Base-by-base conservation (phyloP, 176 grass and related monocot genomes). In the Oryza glaberrima region DNA sequence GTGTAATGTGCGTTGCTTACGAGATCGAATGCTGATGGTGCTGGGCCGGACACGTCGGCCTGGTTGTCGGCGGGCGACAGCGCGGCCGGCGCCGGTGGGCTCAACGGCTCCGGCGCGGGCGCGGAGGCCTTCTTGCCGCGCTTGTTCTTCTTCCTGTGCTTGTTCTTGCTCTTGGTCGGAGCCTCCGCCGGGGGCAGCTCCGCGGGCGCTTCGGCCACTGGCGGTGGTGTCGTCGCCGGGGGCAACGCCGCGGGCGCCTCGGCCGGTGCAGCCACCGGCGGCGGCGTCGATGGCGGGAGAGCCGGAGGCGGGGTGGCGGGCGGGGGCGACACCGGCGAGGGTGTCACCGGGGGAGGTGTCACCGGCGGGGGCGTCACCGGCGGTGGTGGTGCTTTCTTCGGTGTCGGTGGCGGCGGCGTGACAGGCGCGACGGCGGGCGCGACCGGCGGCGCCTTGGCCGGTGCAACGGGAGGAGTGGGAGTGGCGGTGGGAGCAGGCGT, bases 61-160 rank as follows among this genome's bases (percentile, higher is more conserved):
- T 79, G 45, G 3, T 45, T 70, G 15, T 95, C 95, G 0, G 91
- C 69, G 4, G 92, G 85, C 58, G 87, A 65, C 12, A 89, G 95
- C 28, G 87, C 86, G 9, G 76, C 69, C 5, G 95, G 95, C 16
- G 90, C 90, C 26, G 95, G 95, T 15, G 95, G 95, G 70, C 95
- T 98, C 16, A 83, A 84, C 25, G 76, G 78, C 7, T 83, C 77
- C 0, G 95, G 95, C 47, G 86, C 90, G 0, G 93, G 92, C 11
- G 90, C 92, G 7, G 84, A 69, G 1, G 95, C 86, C 12, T 98
- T 98, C 83, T 91, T 94, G 68, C 81, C 90, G 56, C 82, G 80
- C 43, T 88, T 48, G 67, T 82, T 88, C 88, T 76, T 94, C 88
- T 79, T 86, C 82, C 89, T 97, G 68, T 91, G 86, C 79, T 88